phyloP scores from a whole-genome alignment of 2,329 filamentous ascomycete species.

The Calonectria henricotiae region DNA sequence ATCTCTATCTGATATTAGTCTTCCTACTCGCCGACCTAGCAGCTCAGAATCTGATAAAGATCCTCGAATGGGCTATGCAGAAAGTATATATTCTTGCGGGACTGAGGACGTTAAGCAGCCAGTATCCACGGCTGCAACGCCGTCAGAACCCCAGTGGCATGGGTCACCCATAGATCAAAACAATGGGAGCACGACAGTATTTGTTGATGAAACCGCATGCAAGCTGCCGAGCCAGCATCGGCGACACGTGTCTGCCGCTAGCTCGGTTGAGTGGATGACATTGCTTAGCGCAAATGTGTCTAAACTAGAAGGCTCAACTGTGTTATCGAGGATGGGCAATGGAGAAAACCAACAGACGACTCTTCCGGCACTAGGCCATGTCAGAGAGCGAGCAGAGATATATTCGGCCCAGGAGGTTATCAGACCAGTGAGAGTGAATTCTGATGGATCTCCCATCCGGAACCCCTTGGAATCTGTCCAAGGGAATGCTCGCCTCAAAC shows the following conservation, averaged over 20 bases:
- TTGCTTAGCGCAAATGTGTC: constrained; percentile 70
- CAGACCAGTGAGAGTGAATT: neutral
- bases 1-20: constrained; percentile 60
- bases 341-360: constrained; percentile 24
- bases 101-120: constrained; percentile 48
- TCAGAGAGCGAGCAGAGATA: constrained; percentile 69
- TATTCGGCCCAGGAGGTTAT: constrained; percentile 54
- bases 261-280: constrained; percentile 71
- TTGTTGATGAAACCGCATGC: constrained; percentile 33
- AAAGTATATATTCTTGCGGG: constrained; percentile 67
- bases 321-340: constrained; percentile 36
- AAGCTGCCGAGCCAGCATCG: constrained; percentile 51
- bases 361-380: constrained; percentile 58
- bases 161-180: neutral
- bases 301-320: constrained; percentile 59
- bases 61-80: constrained; percentile 60
- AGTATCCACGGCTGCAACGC: neutral
- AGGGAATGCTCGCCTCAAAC: constrained; percentile 32
- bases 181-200: constrained; percentile 37
- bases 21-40: constrained; percentile 62
- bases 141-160: neutral
- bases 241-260: constrained; percentile 61
- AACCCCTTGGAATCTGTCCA: constrained; percentile 39
- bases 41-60: constrained; percentile 61
- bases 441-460: constrained; percentile 5